A percentile compares a stretch with the other conserved stretches of the same genome.
phyloP scores from a whole-genome alignment of 768 basidiomycete genomes.

The Collybia mongolica region DNA sequence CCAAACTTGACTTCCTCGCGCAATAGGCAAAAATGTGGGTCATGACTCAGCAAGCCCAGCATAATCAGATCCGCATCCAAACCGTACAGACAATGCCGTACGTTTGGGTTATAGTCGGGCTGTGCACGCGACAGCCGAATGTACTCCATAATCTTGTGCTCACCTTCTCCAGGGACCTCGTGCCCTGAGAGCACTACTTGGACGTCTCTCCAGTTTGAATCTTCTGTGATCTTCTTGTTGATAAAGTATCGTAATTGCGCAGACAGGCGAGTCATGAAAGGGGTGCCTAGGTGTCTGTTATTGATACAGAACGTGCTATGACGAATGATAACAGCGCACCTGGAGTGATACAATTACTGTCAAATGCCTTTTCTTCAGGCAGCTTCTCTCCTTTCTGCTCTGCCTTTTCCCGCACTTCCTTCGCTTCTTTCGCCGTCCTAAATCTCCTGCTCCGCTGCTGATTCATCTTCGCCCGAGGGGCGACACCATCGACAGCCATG shows the following conservation, averaged over 20 bases:
- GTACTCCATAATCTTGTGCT: slow-evolving; percentile 99
- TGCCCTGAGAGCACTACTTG: slow-evolving; percentile 95
- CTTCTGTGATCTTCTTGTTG: slow-evolving; percentile 97
- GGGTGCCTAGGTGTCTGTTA: slow-evolving; percentile 59
- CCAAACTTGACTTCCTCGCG: slow-evolving; percentile 99
- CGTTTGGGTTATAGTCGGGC: slow-evolving; percentile 93
- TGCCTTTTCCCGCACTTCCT: slow-evolving; percentile 85
- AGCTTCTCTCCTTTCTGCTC: slow-evolving; percentile 86
- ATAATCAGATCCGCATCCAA: slow-evolving; percentile 98
- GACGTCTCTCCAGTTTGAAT: slow-evolving; percentile 91
- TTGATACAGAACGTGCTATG: background rate
- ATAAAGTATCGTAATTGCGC: slow-evolving; percentile 93
- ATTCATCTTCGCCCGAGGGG: slow-evolving; percentile 98
- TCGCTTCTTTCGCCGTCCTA: slow-evolving; percentile 90
- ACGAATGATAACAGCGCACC: slow-evolving; percentile 46
- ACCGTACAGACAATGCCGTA: slow-evolving; percentile 97
- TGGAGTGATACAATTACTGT: slow-evolving; percentile 98
- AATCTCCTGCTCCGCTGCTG: slow-evolving; percentile 95
- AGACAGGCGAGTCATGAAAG: slow-evolving; percentile 93
- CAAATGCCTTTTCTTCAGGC: slow-evolving; percentile 94
- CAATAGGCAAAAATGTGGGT: slow-evolving; percentile 96
- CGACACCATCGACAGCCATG: slow-evolving; percentile 98
- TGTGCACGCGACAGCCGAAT: slow-evolving; percentile 94
- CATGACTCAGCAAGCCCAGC: slow-evolving; percentile 95
- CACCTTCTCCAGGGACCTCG: slow-evolving; percentile 98